Evolutionary conservation across 768 basidiomycete genomes (phyloP).

Genomic region (Lentinula sp.): DNA sequence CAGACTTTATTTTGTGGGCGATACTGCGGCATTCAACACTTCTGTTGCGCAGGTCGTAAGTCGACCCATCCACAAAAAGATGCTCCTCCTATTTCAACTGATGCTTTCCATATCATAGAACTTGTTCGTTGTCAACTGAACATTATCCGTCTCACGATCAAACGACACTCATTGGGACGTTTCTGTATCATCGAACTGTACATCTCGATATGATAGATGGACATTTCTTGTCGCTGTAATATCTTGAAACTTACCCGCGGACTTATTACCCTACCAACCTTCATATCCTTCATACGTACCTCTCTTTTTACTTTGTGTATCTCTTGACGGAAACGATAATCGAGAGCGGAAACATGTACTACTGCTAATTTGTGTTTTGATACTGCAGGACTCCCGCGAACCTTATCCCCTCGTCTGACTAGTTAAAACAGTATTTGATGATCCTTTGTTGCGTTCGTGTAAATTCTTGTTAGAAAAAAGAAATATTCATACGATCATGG

Average conservation of each 20-base stretch:
- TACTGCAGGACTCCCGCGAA: too few species aligned
- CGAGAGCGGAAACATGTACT: too few species aligned
- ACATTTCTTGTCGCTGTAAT: not conserved
- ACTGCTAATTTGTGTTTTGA: too few species aligned
- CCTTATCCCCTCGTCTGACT: too few species aligned
- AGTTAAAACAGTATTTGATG: too few species aligned
- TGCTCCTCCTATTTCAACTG: not conserved
- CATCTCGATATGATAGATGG: not conserved
- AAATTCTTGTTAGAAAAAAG: too few species aligned
- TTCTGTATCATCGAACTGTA: not conserved
- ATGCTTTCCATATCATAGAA: not conserved
- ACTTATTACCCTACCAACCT: not conserved
- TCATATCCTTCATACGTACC: not conserved
- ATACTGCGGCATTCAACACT: constrained; percentile 32
- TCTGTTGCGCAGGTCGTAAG: constrained; percentile 27
- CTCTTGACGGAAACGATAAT: too few species aligned
- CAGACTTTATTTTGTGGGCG: constrained; percentile 36
- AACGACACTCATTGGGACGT: not conserved
- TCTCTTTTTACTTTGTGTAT: not conserved
- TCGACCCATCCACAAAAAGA: not conserved
- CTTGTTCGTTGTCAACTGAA: not conserved
- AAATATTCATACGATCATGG: too few species aligned
- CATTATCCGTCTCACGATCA: not conserved
- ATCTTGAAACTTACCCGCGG: not conserved
- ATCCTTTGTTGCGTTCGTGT: too few species aligned